Evolutionary conservation across 108 stramenopile species (phyloP).

Genomic region (Discostella pseudostelligera): DNA sequence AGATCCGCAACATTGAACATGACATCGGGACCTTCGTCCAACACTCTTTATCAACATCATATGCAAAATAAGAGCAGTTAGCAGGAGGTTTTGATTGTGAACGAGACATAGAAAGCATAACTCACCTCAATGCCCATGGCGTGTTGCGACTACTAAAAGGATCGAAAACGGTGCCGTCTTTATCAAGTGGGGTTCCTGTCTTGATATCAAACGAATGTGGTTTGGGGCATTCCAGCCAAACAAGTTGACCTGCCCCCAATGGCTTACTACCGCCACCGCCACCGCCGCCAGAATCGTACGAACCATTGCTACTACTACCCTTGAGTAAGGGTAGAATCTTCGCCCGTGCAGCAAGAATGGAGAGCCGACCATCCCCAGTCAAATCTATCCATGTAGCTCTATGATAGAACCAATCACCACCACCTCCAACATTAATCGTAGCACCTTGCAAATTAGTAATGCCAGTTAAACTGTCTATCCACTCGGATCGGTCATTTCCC

Average conservation of each 20-base stretch:
- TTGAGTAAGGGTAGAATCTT: constrained; percentile 47
- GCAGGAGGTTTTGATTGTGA: not conserved
- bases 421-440: constrained; percentile 40
- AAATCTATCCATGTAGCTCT: constrained; percentile 89
- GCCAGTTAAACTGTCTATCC: constrained; percentile 64
- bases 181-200: constrained; percentile 75
- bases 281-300: not conserved
- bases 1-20: constrained; percentile 94
- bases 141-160: constrained; percentile 68
- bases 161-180: constrained; percentile 80
- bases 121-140: constrained; percentile 78
- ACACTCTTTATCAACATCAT: constrained; percentile 40
- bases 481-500: constrained; percentile 52
- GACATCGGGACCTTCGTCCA: constrained; percentile 93
- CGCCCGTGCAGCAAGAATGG: constrained; percentile 89
- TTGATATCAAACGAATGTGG: constrained; percentile 60
- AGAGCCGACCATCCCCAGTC: constrained; percentile 87
- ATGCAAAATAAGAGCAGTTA: not conserved
- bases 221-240: constrained; percentile 84
- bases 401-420: constrained; percentile 91
- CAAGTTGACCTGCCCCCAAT: constrained; percentile 63
- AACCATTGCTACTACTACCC: constrained; percentile 20
- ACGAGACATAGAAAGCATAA: not conserved
- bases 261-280: constrained; percentile 4
- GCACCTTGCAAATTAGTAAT: constrained; percentile 31